Evolutionary conservation across 805 yeast species (phyloP).

Genomic region (Candida gorgasii): DNA sequence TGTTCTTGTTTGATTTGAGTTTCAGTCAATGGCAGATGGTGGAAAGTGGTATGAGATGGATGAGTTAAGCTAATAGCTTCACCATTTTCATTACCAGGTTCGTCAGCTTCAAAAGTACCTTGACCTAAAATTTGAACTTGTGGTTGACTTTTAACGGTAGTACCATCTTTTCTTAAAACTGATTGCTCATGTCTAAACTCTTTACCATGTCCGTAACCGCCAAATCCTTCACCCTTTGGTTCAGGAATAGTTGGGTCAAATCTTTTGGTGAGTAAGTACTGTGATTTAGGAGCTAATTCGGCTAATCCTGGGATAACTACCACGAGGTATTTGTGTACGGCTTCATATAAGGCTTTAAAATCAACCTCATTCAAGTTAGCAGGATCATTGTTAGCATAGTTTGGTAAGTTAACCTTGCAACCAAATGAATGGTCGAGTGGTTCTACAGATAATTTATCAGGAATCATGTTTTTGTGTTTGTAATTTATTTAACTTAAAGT

Average conservation of each 20-base stretch:
- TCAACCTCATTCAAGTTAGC: slow-evolving; percentile 63
- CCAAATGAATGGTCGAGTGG: slow-evolving; percentile 66
- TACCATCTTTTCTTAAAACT: slow-evolving; percentile 78
- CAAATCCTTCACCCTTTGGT: slow-evolving; percentile 38
- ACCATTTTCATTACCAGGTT: slow-evolving; percentile 61
- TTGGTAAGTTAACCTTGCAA: slow-evolving; percentile 65
- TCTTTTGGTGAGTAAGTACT: slow-evolving; percentile 70
- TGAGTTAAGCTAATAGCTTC: slow-evolving; percentile 66
- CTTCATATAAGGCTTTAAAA: slow-evolving; percentile 59
- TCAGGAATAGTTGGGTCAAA: slow-evolving; percentile 69
- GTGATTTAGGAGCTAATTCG: slow-evolving; percentile 70
- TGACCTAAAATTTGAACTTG: slow-evolving; percentile 91
- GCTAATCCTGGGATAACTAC: slow-evolving; percentile 72
- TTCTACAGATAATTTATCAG: slow-evolving; percentile 29
- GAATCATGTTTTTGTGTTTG: slow-evolving; percentile 23
- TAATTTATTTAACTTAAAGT: too few relatives aligned
- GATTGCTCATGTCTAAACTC: slow-evolving; percentile 55
- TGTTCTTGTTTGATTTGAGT: slow-evolving; percentile 59
- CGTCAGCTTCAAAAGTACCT: slow-evolving; percentile 60
- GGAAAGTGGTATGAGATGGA: slow-evolving; percentile 83
- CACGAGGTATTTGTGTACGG: slow-evolving; percentile 68
- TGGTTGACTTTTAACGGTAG: slow-evolving; percentile 76
- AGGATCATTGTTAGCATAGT: slow-evolving; percentile 69
- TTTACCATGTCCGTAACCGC: slow-evolving; percentile 83
- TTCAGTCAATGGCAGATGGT: slow-evolving; percentile 62